Percentiles rank a stretch among this genome's conserved stretches.
Conservation (phyloP, 306 rosid genomes). For the Quercus rubra region DNA sequence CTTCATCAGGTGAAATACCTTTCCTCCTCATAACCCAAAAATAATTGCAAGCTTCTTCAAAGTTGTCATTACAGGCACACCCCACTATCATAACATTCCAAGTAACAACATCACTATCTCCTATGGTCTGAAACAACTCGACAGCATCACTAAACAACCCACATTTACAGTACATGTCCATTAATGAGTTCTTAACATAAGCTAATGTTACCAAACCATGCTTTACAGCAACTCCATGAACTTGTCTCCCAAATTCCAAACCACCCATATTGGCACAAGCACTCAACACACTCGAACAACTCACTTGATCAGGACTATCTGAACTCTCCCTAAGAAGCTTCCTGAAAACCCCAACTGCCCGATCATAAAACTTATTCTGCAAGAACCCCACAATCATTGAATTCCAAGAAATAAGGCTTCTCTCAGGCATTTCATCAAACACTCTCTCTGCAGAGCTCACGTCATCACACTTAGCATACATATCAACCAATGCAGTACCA, state of each 20-base stretch:
- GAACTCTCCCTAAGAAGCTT: slow-evolving; percentile 18
- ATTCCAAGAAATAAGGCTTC: slow-evolving; percentile 54
- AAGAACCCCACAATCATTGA: slow-evolving; percentile 52
- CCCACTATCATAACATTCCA: slow-evolving; percentile 61
- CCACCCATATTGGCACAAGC: slow-evolving; percentile 46
- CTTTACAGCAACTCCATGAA: slow-evolving; percentile 50
- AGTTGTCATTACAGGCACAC: slow-evolving; percentile 29
- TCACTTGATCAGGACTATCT: slow-evolving; percentile 48
- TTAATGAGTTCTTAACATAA: slow-evolving; percentile 51
- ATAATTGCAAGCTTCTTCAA: slow-evolving; percentile 47
- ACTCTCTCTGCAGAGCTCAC: slow-evolving; percentile 40
- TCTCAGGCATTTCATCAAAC: slow-evolving; percentile 57
- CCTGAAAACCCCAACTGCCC: slow-evolving; percentile 38
- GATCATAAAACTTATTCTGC: slow-evolving; percentile 33
- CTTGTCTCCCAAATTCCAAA: slow-evolving; percentile 46
- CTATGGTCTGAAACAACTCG: slow-evolving; percentile 37
- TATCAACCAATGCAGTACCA: slow-evolving; percentile 41
- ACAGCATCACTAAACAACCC: slow-evolving; percentile 36
- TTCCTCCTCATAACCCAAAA: slow-evolving; percentile 48
- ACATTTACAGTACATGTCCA: slow-evolving; percentile 58
- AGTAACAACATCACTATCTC: slow-evolving; percentile 48
- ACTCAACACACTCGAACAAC: slow-evolving; percentile 47
- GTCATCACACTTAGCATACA: slow-evolving; percentile 45
- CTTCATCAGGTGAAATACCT: slow-evolving; percentile 50
- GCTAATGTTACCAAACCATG: slow-evolving; percentile 39